Percentiles rank a stretch among this genome's conserved stretches.
Evolutionary conservation across 2,329 filamentous ascomycete species (phyloP).

Genomic region (Colletotrichum zoysiae): DNA sequence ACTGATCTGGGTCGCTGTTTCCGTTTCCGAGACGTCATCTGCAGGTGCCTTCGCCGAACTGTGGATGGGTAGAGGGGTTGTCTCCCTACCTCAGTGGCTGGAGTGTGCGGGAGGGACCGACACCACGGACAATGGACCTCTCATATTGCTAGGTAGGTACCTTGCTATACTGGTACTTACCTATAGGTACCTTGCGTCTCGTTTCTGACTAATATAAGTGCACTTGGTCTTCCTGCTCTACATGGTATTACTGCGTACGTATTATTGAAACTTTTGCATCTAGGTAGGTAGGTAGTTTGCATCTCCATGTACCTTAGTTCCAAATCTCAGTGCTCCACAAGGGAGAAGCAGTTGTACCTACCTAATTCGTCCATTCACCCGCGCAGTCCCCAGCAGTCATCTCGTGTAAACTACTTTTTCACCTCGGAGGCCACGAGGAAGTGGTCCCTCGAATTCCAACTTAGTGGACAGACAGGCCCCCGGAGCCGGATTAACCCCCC

Average conservation of each 20-base stretch:
- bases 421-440: slow-evolving; percentile 15
- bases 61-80: slow-evolving; percentile 20
- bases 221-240: background rate
- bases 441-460: slow-evolving; percentile 21
- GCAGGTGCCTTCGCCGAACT: slow-evolving; percentile 35
- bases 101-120: slow-evolving; percentile 26
- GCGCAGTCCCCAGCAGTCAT: background rate
- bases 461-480: slow-evolving; percentile 22
- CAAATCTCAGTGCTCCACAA: background rate
- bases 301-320: background rate
- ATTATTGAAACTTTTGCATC: background rate
- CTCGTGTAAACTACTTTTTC: slow-evolving; percentile 12
- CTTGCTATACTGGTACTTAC: background rate
- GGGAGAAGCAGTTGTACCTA: background rate
- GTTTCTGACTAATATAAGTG: slow-evolving; percentile 2
- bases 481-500: slow-evolving; percentile 37
- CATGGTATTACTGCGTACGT: background rate
- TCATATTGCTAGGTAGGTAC: background rate
- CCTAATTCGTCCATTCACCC: background rate
- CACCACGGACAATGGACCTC: slow-evolving; percentile 7
- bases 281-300: background rate
- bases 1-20: slow-evolving; percentile 31
- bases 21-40: slow-evolving; percentile 37
- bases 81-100: slow-evolving; percentile 25
- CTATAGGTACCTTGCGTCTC: background rate